phyloP scores from a whole-genome alignment of 257 asterid species.

The Jaltomata sinuosa region DNA sequence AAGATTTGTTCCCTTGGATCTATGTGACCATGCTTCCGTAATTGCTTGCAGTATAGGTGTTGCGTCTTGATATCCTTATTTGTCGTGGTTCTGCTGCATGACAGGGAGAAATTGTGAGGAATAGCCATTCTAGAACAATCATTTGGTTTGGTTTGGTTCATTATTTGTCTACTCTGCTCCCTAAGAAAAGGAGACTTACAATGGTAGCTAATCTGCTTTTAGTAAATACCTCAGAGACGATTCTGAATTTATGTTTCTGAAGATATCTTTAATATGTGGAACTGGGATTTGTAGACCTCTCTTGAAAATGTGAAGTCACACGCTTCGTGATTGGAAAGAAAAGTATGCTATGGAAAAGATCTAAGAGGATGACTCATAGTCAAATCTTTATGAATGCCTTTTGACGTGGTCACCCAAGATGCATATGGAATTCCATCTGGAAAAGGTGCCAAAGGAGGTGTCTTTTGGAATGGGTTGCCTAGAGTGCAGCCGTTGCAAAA shows the following conservation, averaged over 20 bases:
- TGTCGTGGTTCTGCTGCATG: not conserved
- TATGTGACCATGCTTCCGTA: not conserved
- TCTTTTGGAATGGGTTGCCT: not conserved
- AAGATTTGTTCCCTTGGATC: not conserved
- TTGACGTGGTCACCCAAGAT: not conserved
- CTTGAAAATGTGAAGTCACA: not conserved
- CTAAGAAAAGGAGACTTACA: not conserved
- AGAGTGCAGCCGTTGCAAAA: not conserved
- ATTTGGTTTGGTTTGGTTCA: not conserved
- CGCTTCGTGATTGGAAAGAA: not conserved
- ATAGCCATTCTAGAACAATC: not conserved
- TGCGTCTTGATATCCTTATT: not conserved
- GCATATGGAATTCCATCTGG: not conserved
- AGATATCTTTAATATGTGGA: not conserved
- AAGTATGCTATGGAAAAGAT: not conserved
- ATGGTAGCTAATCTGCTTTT: not conserved
- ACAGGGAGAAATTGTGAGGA: not conserved
- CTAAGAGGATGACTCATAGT: not conserved
- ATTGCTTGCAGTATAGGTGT: not conserved
- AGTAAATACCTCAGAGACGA: not conserved
- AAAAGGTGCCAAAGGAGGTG: not conserved
- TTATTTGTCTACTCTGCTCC: not conserved
- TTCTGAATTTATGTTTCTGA: not conserved
- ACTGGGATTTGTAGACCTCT: not conserved
- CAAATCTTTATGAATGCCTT: not conserved